Percentiles rank a stretch among this genome's conserved stretches.
phyloP scores from a whole-genome alignment of 495 filamentous ascomycete species.

The Penicillium desertorum region DNA sequence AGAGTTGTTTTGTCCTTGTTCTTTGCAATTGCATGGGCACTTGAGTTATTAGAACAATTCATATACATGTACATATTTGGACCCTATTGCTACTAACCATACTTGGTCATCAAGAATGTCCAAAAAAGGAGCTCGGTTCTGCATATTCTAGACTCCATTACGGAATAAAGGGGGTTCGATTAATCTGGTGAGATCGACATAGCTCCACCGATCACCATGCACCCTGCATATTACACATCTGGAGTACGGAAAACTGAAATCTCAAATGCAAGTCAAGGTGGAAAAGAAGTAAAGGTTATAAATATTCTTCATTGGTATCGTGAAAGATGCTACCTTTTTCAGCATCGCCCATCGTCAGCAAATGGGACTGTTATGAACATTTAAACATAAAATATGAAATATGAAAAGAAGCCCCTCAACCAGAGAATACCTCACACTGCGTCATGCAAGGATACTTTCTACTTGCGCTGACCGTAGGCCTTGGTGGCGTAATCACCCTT shows the following conservation, averaged over 20 bases:
- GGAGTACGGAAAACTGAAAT: not conserved
- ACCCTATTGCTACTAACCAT: not conserved
- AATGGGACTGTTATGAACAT: conserved; percentile 17
- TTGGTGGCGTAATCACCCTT: conserved; percentile 93
- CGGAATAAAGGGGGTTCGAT: not conserved
- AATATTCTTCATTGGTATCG: conserved; percentile 34
- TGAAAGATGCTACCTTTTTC: conserved; percentile 26
- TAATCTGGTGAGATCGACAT: conserved; percentile 3
- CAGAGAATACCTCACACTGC: not conserved
- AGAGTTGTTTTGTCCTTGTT: not conserved
- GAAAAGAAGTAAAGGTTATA: not conserved
- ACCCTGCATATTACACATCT: not conserved
- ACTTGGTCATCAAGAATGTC: not conserved
- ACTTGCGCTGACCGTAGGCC: conserved; percentile 83
- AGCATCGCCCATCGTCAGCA: conserved; percentile 18
- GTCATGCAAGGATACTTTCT: conserved; percentile 34
- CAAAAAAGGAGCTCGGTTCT: not conserved
- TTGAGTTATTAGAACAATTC: not conserved
- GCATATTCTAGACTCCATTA: not conserved
- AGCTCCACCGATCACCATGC: conserved; percentile 9
- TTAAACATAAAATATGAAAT: conserved; percentile 16
- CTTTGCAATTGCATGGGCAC: not conserved
- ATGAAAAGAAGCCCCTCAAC: conserved; percentile 5
- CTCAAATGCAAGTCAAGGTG: not conserved
- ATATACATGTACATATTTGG: not conserved